Percentiles rank a stretch among this genome's conserved stretches.
phyloP scores from a whole-genome alignment of 495 filamentous ascomycete genomes.

The Penicillium egyptiacum region DNA sequence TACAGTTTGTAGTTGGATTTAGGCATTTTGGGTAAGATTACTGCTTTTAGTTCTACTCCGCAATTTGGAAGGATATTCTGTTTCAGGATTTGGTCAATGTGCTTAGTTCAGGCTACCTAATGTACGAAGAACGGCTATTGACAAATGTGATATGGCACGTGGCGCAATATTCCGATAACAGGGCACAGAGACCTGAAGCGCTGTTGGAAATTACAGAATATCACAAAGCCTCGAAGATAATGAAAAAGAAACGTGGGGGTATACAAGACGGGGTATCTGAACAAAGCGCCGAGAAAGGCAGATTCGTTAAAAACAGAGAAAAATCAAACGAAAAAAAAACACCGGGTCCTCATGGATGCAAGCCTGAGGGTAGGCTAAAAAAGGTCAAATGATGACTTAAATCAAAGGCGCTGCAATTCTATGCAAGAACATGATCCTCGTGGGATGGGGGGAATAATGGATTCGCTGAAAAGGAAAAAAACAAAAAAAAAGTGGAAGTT shows the following conservation, averaged over 20 bases:
- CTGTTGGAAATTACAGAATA: not conserved
- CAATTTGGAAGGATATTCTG: not conserved
- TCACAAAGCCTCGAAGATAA: not conserved
- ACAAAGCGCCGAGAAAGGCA: slow-evolving; percentile 17
- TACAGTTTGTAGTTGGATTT: not conserved
- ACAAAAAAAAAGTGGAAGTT: not conserved
- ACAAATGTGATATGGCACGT: slow-evolving; percentile 1
- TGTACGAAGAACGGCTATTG: slow-evolving; percentile 8
- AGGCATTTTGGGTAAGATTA: not conserved
- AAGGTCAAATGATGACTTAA: slow-evolving; percentile 12
- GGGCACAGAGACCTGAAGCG: not conserved
- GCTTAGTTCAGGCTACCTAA: slow-evolving; percentile 10
- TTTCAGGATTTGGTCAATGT: slow-evolving; percentile 3
- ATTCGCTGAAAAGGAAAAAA: slow-evolving; percentile 5
- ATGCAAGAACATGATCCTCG: slow-evolving; percentile 10
- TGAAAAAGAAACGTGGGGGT: slow-evolving; percentile 15
- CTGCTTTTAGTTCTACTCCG: not conserved
- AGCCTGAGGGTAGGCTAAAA: slow-evolving; percentile 14
- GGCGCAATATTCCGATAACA: slow-evolving; percentile 1
- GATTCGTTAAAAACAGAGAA: not conserved
- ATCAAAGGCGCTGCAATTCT: slow-evolving; percentile 15
- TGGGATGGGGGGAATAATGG: slow-evolving; percentile 5
- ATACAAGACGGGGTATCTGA: slow-evolving; percentile 29
- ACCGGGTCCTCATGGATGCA: slow-evolving; percentile 28
- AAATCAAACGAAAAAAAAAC: slow-evolving; percentile 18